phyloP scores from a whole-genome alignment of 306 rosid species.

The Ormosia semicastrata region DNA sequence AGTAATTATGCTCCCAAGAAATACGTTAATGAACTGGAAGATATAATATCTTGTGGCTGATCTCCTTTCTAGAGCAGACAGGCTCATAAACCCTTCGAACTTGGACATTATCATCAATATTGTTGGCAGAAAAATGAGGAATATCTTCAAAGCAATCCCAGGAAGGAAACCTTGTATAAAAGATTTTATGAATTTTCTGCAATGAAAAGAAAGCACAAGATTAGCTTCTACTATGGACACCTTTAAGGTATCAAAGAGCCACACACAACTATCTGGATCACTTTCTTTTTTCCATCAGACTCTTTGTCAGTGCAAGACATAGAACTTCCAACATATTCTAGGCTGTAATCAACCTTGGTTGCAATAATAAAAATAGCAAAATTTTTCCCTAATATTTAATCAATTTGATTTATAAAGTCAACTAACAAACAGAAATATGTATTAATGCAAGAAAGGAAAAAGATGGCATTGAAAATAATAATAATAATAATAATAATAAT shows the following conservation, averaged over 20 bases:
- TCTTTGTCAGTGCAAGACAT: not conserved
- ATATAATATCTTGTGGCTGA: constrained; percentile 83
- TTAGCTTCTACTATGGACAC: not conserved
- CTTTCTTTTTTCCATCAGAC: not conserved
- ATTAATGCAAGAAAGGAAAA: not conserved
- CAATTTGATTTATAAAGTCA: constrained; percentile 1
- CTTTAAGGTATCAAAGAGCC: not conserved
- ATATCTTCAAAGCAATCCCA: constrained; percentile 91
- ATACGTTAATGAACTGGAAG: constrained; percentile 85
- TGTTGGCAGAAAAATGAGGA: constrained; percentile 79
- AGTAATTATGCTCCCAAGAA: constrained; percentile 95
- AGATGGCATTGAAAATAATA: not conserved
- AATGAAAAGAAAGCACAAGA: constrained; percentile 14
- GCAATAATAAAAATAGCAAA: not conserved
- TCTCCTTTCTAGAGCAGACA: constrained; percentile 80
- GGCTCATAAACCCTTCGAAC: constrained; percentile 81
- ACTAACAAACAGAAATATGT: not conserved
- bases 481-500: not conserved
- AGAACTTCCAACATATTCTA: not conserved
- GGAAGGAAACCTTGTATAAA: constrained; percentile 98
- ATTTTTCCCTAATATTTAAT: not conserved
- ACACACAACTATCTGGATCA: constrained; percentile 9
- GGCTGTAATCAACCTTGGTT: not conserved
- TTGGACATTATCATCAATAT: constrained; percentile 93
- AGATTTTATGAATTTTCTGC: constrained; percentile 69